Percentiles rank a stretch among this genome's conserved stretches.
Evolutionary conservation across 768 basidiomycete genomes (phyloP).

Genomic region (Boletellus ananiceps): DNA sequence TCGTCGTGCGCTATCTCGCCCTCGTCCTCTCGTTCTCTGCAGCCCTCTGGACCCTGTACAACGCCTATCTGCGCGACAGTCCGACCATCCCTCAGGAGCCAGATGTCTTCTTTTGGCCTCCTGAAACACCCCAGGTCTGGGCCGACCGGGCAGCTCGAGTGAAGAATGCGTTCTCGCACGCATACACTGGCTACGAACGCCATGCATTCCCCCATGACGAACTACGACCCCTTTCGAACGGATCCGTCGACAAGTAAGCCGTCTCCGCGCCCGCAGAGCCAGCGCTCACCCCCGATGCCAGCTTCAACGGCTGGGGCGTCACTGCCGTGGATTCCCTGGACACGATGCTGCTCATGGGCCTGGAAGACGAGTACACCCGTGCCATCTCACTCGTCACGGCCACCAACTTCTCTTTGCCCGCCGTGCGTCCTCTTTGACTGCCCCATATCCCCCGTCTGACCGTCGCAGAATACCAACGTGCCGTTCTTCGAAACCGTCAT

Average conservation of each 20-base stretch:
- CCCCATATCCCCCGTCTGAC: neutral
- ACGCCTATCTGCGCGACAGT: neutral
- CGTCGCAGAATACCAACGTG: constrained; percentile 27
- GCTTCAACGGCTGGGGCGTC: constrained; percentile 80
- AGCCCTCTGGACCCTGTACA: constrained; percentile 20
- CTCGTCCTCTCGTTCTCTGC: constrained; percentile 11
- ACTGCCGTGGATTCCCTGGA: constrained; percentile 81
- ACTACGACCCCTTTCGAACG: constrained; percentile 48
- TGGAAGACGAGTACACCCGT: constrained; percentile 63
- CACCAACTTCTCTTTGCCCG: constrained; percentile 45
- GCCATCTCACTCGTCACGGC: constrained; percentile 52
- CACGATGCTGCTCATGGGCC: constrained; percentile 78
- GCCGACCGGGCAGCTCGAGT: constrained; percentile 50
- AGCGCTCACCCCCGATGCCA: constrained; percentile 23
- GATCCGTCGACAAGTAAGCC: constrained; percentile 47
- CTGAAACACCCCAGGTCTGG: constrained; percentile 42
- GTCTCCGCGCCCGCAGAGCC: neutral
- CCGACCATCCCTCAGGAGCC: constrained; percentile 8
- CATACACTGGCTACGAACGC: constrained; percentile 60
- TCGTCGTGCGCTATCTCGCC: constrained; percentile 24
- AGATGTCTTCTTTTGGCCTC: constrained; percentile 15
- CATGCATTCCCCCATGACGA: constrained; percentile 65
- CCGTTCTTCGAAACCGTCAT: constrained; percentile 87
- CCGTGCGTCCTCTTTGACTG: constrained; percentile 29
- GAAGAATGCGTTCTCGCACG: constrained; percentile 59